Evolutionary conservation across 2,329 filamentous ascomycete species (phyloP).

Genomic region (Xylariaceae sp.): DNA sequence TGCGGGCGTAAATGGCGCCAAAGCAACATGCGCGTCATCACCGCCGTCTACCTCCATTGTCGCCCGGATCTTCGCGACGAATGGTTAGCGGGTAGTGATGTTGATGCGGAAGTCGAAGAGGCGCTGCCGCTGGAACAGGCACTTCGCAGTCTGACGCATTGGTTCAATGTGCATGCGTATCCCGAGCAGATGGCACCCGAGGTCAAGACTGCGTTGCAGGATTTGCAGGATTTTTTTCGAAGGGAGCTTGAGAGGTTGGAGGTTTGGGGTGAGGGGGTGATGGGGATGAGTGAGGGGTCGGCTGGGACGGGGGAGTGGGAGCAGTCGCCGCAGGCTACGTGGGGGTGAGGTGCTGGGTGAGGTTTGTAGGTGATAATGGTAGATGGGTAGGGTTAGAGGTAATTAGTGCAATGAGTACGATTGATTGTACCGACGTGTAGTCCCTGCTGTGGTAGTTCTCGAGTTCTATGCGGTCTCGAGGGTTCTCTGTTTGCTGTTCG

Average conservation of each 20-base stretch:
- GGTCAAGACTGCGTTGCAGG: conserved; percentile 54
- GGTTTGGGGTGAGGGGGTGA: conserved; percentile 39
- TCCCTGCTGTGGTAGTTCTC: too few relatives aligned
- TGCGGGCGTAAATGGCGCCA: conserved; percentile 98
- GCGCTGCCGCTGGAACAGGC: conserved; percentile 89
- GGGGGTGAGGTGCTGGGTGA: conserved; percentile 10
- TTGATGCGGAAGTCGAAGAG: conserved; percentile 91
- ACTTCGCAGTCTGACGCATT: conserved; percentile 82
- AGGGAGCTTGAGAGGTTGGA: conserved; percentile 71
- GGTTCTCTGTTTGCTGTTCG: too few relatives aligned
- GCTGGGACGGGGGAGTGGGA: conserved; percentile 24
- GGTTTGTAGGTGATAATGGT: too few relatives aligned
- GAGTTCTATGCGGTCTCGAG: too few relatives aligned
- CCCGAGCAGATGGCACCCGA: conserved; percentile 67
- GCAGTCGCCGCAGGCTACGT: conserved; percentile 10
- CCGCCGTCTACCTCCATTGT: conserved; percentile 90
- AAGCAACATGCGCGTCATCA: conserved; percentile 97
- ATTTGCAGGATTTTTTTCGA: conserved; percentile 75
- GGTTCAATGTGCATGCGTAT: conserved; percentile 83
- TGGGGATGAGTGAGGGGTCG: conserved; percentile 16
- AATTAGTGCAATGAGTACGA: too few relatives aligned
- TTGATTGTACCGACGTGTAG: too few relatives aligned
- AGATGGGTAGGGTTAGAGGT: too few relatives aligned
- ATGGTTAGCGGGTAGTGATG: conserved; percentile 85
- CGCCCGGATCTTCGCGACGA: conserved; percentile 89